Conservation (phyloP, 2,329 filamentous ascomycete species). For the Dactylellina leptospora region DNA sequence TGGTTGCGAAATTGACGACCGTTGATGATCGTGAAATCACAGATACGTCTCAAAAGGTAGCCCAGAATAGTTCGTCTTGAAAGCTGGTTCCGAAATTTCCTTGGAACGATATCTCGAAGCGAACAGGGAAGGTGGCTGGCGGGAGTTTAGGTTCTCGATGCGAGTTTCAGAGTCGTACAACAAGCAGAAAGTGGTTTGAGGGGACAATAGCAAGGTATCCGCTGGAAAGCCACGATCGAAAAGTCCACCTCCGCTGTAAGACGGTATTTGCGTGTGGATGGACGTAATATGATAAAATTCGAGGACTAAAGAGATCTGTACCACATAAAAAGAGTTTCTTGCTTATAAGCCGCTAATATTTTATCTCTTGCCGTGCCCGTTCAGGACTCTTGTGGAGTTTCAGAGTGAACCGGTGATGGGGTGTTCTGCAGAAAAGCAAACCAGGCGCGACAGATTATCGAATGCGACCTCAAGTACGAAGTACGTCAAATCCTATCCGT, state of each 20-base stretch:
- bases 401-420: slow-evolving; percentile 40
- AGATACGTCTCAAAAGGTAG: slow-evolving; percentile 22
- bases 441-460: slow-evolving; percentile 15
- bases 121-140: slow-evolving; percentile 52
- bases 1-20: slow-evolving; percentile 49
- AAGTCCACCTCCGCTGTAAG: slow-evolving; percentile 24
- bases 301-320: slow-evolving; percentile 49
- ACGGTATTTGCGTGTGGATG: slow-evolving; percentile 20
- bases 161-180: slow-evolving; percentile 53
- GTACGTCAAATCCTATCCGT: slow-evolving; percentile 25
- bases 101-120: slow-evolving; percentile 53
- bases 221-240: slow-evolving; percentile 35
- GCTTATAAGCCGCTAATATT: slow-evolving; percentile 48
- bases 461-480: slow-evolving; percentile 13
- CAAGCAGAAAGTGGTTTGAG: slow-evolving; percentile 42
- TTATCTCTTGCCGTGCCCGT: slow-evolving; percentile 35
- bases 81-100: slow-evolving; percentile 21
- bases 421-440: slow-evolving; percentile 13
- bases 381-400: slow-evolving; percentile 39
- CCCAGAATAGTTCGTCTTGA: slow-evolving; percentile 35
- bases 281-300: slow-evolving; percentile 36
- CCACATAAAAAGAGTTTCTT: slow-evolving; percentile 47
- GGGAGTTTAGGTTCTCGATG: slow-evolving; percentile 51
- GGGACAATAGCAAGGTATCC: slow-evolving; percentile 27
- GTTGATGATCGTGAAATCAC: slow-evolving; percentile 43